Evolutionary conservation across 768 basidiomycete species (phyloP).

Genomic region (Hypholoma fasciculare): DNA sequence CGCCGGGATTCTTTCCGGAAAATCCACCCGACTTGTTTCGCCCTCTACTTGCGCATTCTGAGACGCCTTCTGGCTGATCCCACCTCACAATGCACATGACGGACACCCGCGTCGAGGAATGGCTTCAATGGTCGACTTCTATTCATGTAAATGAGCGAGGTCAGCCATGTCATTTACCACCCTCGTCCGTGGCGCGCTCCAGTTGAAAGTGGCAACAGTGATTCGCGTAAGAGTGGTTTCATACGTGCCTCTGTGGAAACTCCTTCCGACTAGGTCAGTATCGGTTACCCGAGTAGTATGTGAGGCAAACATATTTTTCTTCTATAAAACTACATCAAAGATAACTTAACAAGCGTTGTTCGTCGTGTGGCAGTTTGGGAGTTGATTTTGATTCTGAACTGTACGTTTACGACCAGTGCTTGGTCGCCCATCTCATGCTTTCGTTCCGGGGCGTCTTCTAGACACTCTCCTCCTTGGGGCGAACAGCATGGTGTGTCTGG

Average conservation of each 20-base stretch:
- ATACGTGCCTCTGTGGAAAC: slow-evolving; percentile 77
- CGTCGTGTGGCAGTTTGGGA: not conserved
- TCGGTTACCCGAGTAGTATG: slow-evolving; percentile 79
- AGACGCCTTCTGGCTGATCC: slow-evolving; percentile 15
- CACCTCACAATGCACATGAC: slow-evolving; percentile 21
- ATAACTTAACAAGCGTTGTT: not conserved
- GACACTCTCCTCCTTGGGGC: not conserved
- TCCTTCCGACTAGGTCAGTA: slow-evolving; percentile 78
- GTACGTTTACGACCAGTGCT: not conserved
- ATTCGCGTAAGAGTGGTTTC: slow-evolving; percentile 49
- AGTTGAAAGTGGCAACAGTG: slow-evolving; percentile 23
- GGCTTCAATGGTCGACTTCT: slow-evolving; percentile 16
- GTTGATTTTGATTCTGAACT: not conserved
- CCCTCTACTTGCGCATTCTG: slow-evolving; percentile 14
- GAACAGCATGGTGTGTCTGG: not conserved
- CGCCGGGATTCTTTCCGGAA: not conserved
- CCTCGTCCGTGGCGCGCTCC: not conserved
- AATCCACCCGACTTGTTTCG: not conserved
- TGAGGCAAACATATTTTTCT: slow-evolving; percentile 63
- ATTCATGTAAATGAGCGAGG: not conserved
- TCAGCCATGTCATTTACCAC: slow-evolving; percentile 10
- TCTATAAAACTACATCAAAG: not conserved
- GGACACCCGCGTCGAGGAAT: slow-evolving; percentile 10
- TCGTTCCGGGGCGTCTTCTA: not conserved
- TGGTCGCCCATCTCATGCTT: not conserved